Evolutionary conservation across 352 stramenopile species (phyloP).

Genomic region (Phytophthora ohioensis): DNA sequence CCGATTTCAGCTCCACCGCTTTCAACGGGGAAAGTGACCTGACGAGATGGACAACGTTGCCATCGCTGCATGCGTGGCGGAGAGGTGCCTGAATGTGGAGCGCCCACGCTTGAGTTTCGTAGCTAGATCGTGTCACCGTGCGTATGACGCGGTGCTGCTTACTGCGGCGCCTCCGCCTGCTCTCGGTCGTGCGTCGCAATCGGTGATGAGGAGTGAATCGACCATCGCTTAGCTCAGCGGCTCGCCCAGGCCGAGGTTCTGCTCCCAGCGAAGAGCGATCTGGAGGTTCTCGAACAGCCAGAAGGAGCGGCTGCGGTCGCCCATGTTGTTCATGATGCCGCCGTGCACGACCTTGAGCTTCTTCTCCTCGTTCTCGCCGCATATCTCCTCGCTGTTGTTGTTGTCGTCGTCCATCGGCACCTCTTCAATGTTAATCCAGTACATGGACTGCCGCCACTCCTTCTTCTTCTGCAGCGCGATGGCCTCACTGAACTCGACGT

Average conservation of each 20-base stretch:
- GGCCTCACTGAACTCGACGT: slow-evolving; percentile 53
- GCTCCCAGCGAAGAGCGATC: slow-evolving; percentile 62
- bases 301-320: slow-evolving; percentile 61
- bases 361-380: slow-evolving; percentile 23
- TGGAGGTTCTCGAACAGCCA: slow-evolving; percentile 67
- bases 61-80: slow-evolving; percentile 1
- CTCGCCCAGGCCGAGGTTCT: slow-evolving; percentile 54
- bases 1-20: slow-evolving; percentile 9
- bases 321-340: slow-evolving; percentile 72
- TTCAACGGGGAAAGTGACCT: slow-evolving; percentile 18
- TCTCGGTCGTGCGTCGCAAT: slow-evolving; percentile 13
- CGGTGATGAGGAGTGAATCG: slow-evolving; percentile 26
- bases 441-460: slow-evolving; percentile 67
- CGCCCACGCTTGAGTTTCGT: neutral
- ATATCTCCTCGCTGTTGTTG: slow-evolving; percentile 27
- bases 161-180: neutral
- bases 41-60: slow-evolving; percentile 1
- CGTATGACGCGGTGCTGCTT: slow-evolving; percentile 13
- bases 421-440: slow-evolving; percentile 64
- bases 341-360: slow-evolving; percentile 54
- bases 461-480: slow-evolving; percentile 62
- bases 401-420: slow-evolving; percentile 23
- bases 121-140: slow-evolving; percentile 8
- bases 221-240: slow-evolving; percentile 33
- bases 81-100: slow-evolving; percentile 17